Conservation (phyloP, 2,329 filamentous ascomycete species). For the Sphaerostilbella broomeana region DNA sequence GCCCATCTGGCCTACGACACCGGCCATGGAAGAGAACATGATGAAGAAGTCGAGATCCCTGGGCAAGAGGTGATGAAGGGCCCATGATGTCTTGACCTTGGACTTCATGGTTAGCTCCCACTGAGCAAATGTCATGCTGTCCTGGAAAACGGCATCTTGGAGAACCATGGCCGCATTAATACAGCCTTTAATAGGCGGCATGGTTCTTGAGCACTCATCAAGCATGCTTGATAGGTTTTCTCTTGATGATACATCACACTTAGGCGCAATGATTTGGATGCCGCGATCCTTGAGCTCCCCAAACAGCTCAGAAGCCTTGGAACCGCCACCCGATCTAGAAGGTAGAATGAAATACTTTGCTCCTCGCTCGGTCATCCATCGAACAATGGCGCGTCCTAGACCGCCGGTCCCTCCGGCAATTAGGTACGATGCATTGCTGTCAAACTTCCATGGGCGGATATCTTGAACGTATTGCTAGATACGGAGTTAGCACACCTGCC, state of each 20-base stretch:
- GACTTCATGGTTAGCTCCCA: constrained; percentile 23
- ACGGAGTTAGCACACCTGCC: too few species aligned
- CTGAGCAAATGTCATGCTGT: constrained; percentile 21
- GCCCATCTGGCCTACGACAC: constrained; percentile 25
- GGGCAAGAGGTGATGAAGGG: constrained; percentile 21
- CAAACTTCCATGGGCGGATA: background rate
- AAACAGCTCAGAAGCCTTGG: constrained; percentile 17
- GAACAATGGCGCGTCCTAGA: constrained; percentile 19
- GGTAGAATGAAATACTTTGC: constrained; percentile 26
- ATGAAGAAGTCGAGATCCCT: constrained; percentile 32
- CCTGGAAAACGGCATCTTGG: constrained; percentile 25
- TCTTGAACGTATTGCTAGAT: constrained; percentile 6
- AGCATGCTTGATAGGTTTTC: constrained; percentile 7
- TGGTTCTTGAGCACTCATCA: constrained; percentile 7
- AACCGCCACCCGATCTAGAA: constrained; percentile 21
- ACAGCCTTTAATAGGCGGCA: constrained; percentile 21
- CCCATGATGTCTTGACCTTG: constrained; percentile 27
- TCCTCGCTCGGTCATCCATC: constrained; percentile 7
- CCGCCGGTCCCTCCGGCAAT: constrained; percentile 22
- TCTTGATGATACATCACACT: constrained; percentile 16
- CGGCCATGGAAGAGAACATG: constrained; percentile 29
- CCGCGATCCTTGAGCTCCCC: constrained; percentile 6
- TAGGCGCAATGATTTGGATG: constrained; percentile 8
- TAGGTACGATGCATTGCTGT: constrained; percentile 15
- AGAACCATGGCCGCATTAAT: constrained; percentile 26